phyloP scores from a whole-genome alignment of 805 yeast genomes.

The Wickerhamomyces rabaulensis region DNA sequence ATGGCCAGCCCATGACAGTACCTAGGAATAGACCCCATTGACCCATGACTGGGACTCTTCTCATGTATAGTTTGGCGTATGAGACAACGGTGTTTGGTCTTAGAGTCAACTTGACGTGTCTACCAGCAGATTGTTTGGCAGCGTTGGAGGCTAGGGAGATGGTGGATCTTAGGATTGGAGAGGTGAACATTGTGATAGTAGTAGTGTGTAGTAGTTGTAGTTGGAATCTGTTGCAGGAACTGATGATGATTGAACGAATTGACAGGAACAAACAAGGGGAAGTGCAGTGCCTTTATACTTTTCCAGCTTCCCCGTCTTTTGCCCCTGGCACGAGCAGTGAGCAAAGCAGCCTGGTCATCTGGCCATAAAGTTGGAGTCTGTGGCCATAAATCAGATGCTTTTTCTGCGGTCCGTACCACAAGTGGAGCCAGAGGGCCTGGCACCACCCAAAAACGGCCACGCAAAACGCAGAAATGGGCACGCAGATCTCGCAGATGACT shows the following conservation, averaged over 20 bases:
- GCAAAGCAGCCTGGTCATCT: background rate
- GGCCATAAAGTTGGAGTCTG: background rate
- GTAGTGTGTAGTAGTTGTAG: background rate
- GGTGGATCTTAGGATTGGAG: conserved; percentile 23
- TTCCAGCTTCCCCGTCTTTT: background rate
- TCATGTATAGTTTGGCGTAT: conserved; percentile 9
- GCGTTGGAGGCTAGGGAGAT: conserved; percentile 17
- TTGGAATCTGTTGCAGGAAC: background rate
- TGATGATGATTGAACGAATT: background rate
- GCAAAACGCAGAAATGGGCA: too few species aligned
- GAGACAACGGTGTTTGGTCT: conserved; percentile 12
- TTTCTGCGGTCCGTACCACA: background rate
- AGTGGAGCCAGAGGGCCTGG: background rate
- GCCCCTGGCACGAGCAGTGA: too few species aligned
- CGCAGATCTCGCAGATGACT: too few species aligned
- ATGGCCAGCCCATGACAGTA: conserved; percentile 19
- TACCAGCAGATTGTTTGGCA: conserved; percentile 16
- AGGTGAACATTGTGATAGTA: conserved; percentile 18
- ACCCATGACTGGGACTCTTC: conserved; percentile 16
- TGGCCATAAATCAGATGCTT: background rate
- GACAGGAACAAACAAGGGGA: background rate
- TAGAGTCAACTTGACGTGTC: conserved; percentile 16
- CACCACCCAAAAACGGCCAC: background rate
- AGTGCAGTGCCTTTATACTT: background rate
- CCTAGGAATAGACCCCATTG: conserved; percentile 21